Conservation (phyloP, 2,329 filamentous ascomycete genomes). For the Davidsoniella eucalypti region DNA sequence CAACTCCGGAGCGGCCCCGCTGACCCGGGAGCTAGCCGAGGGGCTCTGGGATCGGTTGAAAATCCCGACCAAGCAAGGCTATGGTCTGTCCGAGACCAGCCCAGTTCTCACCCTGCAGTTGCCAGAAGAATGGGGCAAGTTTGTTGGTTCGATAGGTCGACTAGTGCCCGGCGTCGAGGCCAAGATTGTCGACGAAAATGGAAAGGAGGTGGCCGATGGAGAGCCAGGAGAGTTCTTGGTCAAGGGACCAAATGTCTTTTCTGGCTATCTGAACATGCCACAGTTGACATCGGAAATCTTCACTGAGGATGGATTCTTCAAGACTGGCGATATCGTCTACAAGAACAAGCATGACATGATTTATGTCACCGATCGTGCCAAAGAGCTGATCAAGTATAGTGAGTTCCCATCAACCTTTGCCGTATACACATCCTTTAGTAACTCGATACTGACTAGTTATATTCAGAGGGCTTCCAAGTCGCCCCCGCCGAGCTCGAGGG, state of each 20-base stretch:
- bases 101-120: conserved; percentile 61
- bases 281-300: conserved; percentile 55
- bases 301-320: conserved; percentile 69
- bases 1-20: conserved; percentile 73
- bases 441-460: conserved; percentile 22
- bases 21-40: conserved; percentile 66
- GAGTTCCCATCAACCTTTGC: conserved; percentile 16
- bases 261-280: conserved; percentile 60
- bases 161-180: conserved; percentile 65
- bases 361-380: conserved; percentile 76
- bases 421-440: background rate
- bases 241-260: conserved; percentile 64
- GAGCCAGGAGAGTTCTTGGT: conserved; percentile 56
- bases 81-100: conserved; percentile 75
- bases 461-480: conserved; percentile 47
- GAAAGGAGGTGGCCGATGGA: conserved; percentile 37
- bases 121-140: conserved; percentile 59
- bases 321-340: conserved; percentile 74
- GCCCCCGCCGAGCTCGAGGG: conserved; percentile 49
- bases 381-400: conserved; percentile 45
- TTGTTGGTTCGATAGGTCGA: conserved; percentile 62
- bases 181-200: conserved; percentile 57
- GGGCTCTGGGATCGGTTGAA: conserved; percentile 57
- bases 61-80: conserved; percentile 79
- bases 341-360: conserved; percentile 65